Conservation (phyloP, 2,329 filamentous ascomycete genomes). For the Talaromyces albobiverticillius region DNA sequence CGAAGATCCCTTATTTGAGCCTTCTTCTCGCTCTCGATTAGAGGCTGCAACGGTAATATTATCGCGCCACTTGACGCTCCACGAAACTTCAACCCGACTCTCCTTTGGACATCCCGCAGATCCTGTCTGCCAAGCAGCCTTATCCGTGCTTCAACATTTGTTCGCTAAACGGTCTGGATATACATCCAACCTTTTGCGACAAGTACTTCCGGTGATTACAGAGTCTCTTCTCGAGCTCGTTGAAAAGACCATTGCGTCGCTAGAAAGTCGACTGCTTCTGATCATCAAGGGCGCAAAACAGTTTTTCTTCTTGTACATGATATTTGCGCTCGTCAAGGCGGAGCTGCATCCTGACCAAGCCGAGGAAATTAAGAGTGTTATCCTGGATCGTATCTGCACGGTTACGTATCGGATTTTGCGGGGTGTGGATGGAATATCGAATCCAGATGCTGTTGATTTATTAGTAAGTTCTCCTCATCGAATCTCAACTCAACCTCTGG, state of each 20-base stretch:
- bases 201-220: slow-evolving; percentile 28
- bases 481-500: too few relatives aligned
- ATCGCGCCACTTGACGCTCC: slow-evolving; percentile 32
- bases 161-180: slow-evolving; percentile 25
- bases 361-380: slow-evolving; percentile 32
- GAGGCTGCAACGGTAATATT: slow-evolving; percentile 38
- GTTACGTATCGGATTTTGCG: slow-evolving; percentile 34
- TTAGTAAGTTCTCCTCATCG: slow-evolving; percentile 10
- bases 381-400: slow-evolving; percentile 33
- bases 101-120: slow-evolving; percentile 35
- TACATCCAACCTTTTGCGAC: slow-evolving; percentile 21
- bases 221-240: slow-evolving; percentile 33
- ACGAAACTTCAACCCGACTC: slow-evolving; percentile 30
- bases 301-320: slow-evolving; percentile 38
- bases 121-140: slow-evolving; percentile 35
- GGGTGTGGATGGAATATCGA: slow-evolving; percentile 20
- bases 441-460: slow-evolving; percentile 5
- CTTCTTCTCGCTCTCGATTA: slow-evolving; percentile 33
- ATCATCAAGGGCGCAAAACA: slow-evolving; percentile 39
- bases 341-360: slow-evolving; percentile 33
- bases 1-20: slow-evolving; percentile 30
- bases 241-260: slow-evolving; percentile 27
- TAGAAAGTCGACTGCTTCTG: slow-evolving; percentile 30
- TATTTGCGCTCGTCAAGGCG: slow-evolving; percentile 32
- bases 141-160: slow-evolving; percentile 37